A percentile compares a stretch with the other conserved stretches of the same genome.
Evolutionary conservation across 2,329 filamentous ascomycete species (phyloP).

Genomic region (Trichoderma koningii): DNA sequence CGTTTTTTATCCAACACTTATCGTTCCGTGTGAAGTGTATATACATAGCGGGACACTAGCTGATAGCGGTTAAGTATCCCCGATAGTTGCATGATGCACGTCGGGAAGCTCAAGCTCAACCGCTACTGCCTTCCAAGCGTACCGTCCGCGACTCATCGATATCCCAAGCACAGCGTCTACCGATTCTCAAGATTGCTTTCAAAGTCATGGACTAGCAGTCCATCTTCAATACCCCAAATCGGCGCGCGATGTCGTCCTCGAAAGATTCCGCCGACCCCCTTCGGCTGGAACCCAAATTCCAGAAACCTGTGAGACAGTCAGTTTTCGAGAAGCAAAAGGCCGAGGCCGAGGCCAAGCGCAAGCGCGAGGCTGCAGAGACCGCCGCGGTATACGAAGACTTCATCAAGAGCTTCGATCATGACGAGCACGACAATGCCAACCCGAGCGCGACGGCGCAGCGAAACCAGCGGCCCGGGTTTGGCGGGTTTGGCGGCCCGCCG

Average conservation of each 20-base stretch:
- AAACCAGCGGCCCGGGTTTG: slow-evolving; percentile 36
- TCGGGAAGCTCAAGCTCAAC: not conserved
- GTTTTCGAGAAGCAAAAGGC: slow-evolving; percentile 86
- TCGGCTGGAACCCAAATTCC: slow-evolving; percentile 74
- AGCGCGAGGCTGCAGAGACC: slow-evolving; percentile 82
- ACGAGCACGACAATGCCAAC: slow-evolving; percentile 51
- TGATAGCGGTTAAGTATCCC: too few species aligned
- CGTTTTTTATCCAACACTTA: too few species aligned
- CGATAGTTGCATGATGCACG: too few species aligned
- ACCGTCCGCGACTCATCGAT: not conserved
- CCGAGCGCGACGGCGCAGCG: slow-evolving; percentile 28
- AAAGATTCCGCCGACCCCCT: slow-evolving; percentile 63
- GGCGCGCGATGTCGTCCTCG: slow-evolving; percentile 49
- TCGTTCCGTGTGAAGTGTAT: too few species aligned
- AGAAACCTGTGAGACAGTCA: slow-evolving; percentile 79
- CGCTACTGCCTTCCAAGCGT: not conserved
- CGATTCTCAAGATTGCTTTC: not conserved
- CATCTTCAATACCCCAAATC: not conserved
- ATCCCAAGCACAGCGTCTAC: not conserved
- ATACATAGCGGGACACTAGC: too few species aligned
- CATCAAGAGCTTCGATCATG: slow-evolving; percentile 73
- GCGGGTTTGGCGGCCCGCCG: slow-evolving; percentile 20
- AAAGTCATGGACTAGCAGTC: slow-evolving; percentile 8
- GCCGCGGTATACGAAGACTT: slow-evolving; percentile 86
- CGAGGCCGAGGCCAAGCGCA: slow-evolving; percentile 84